These are phyloP conservation scores for Penicillium maclennaniae DNA, from an alignment of 495 filamentous ascomycete species.

Conservation along the genomic window DNA sequence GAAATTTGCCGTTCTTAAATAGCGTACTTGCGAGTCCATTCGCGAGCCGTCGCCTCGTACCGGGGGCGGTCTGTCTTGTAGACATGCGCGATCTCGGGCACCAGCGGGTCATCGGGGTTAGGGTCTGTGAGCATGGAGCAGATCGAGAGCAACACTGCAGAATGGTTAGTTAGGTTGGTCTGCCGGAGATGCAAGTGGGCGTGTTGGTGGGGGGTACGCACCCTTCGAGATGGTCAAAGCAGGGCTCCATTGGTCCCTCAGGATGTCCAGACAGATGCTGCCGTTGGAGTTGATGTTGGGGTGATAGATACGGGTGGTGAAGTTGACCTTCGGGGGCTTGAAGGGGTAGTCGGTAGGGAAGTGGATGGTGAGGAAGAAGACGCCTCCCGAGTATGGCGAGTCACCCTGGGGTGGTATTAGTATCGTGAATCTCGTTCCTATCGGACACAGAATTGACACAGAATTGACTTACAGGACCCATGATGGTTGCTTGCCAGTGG, in stretches of 20 bases:
- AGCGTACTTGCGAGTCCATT: conserved; percentile 99
- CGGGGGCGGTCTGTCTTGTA: conserved; percentile 97
- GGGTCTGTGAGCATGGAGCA: conserved; percentile 99
- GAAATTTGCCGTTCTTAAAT: conserved; percentile 49
- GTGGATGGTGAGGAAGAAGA: conserved; percentile 97
- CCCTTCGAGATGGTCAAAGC: conserved; percentile 98
- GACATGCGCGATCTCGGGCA: conserved; percentile 97
- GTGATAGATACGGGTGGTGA: conserved; percentile 98
- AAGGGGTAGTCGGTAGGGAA: conserved; percentile 99
- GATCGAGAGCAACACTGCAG: conserved; percentile 88
- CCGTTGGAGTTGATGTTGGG: conserved; percentile 99
- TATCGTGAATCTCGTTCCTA: background rate
- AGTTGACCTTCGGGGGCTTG: conserved; percentile 99
- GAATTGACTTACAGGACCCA: conserved; percentile 85
- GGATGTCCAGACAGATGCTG: conserved; percentile 96
- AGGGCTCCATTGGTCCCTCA: conserved; percentile 98
- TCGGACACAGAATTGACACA: background rate
- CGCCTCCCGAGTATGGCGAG: conserved; percentile 93
- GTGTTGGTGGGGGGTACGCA: conserved; percentile 34
- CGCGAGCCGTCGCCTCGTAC: conserved; percentile 94
- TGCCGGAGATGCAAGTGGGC: no score
- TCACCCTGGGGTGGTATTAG: conserved; percentile 59
- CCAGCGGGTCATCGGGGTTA: conserved; percentile 96
- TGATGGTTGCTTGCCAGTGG: conserved; percentile 99
- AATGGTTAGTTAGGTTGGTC: conserved; percentile 14